A percentile compares a stretch with the other conserved stretches of the same genome.
Evolutionary conservation across 257 asterid species (phyloP).

Genomic region (Galeopsis tetrahit): DNA sequence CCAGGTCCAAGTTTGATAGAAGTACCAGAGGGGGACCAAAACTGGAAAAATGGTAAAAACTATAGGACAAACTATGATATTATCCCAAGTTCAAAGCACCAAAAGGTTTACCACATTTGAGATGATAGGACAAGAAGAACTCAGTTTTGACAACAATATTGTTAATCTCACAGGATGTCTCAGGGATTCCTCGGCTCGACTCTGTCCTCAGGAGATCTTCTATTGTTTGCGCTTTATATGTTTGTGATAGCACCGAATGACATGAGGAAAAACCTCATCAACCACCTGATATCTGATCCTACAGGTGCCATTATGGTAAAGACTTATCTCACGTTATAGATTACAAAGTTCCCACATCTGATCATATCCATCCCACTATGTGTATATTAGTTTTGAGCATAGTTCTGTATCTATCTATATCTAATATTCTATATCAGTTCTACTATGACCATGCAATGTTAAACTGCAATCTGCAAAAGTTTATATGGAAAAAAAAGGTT

Average conservation of each 20-base stretch:
- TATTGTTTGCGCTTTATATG: slow-evolving; percentile 88
- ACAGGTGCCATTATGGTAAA: slow-evolving; percentile 87
- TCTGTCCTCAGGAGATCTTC: slow-evolving; percentile 82
- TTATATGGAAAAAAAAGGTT: neutral
- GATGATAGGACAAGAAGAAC: neutral
- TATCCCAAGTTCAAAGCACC: neutral
- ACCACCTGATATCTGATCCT: slow-evolving; percentile 93
- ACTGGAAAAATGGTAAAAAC: no score
- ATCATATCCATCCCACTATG: neutral
- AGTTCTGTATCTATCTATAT: slow-evolving; percentile 18
- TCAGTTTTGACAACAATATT: slow-evolving; percentile 19
- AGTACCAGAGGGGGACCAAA: no score
- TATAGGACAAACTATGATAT: no score
- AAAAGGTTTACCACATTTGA: neutral
- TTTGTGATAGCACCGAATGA: slow-evolving; percentile 91
- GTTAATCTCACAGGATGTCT: slow-evolving; percentile 74
- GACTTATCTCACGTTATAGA: slow-evolving; percentile 73
- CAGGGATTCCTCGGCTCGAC: slow-evolving; percentile 99
- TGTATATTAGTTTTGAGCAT: slow-evolving; percentile 28
- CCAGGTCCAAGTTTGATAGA: no score
- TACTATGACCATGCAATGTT: slow-evolving; percentile 8
- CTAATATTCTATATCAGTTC: slow-evolving; percentile 9
- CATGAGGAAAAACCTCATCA: slow-evolving; percentile 85
- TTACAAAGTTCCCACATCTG: neutral
- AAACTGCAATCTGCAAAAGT: neutral